phyloP scores from a whole-genome alignment of 2,329 filamentous ascomycete genomes.

The Fusarium sp. region DNA sequence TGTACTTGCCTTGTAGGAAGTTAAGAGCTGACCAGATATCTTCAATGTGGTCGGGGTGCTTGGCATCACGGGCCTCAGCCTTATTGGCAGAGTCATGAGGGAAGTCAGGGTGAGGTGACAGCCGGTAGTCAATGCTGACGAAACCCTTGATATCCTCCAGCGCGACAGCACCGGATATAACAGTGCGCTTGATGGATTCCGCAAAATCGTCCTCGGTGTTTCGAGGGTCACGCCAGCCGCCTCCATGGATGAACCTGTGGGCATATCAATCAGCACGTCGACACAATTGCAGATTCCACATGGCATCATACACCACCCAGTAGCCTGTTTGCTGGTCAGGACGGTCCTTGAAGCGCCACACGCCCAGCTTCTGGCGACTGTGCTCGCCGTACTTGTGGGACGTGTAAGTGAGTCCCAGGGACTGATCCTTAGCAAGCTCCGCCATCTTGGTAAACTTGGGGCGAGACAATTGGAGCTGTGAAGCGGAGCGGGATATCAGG shows the following conservation, averaged over 20 bases:
- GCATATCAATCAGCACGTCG: constrained; percentile 17
- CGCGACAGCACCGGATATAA: constrained; percentile 44
- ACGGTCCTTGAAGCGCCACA: constrained; percentile 54
- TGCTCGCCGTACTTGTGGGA: constrained; percentile 54
- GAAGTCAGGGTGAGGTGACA: constrained; percentile 63
- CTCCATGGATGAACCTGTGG: constrained; percentile 69
- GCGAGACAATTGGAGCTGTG: constrained; percentile 21
- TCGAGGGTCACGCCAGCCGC: constrained; percentile 71
- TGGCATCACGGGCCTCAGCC: constrained; percentile 55
- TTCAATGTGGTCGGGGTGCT: constrained; percentile 69
- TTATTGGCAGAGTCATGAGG: constrained; percentile 50
- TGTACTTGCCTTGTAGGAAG: constrained; percentile 59
- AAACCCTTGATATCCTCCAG: constrained; percentile 66
- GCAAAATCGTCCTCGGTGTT: constrained; percentile 59
- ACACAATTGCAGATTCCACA: not conserved
- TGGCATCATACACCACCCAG: constrained; percentile 53
- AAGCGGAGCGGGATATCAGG: constrained; percentile 7
- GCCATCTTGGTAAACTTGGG: constrained; percentile 32
- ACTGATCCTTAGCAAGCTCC: constrained; percentile 29
- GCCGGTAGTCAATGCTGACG: constrained; percentile 72
- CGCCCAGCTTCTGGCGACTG: constrained; percentile 58
- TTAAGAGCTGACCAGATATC: constrained; percentile 67
- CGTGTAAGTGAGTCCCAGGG: constrained; percentile 45
- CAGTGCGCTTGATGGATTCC: constrained; percentile 57
- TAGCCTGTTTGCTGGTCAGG: constrained; percentile 35